Evolutionary conservation across 345 rosid genomes (phyloP), one percentile per base, ranked within the genome.

Genomic region (Linum usitatissimum): DNA sequence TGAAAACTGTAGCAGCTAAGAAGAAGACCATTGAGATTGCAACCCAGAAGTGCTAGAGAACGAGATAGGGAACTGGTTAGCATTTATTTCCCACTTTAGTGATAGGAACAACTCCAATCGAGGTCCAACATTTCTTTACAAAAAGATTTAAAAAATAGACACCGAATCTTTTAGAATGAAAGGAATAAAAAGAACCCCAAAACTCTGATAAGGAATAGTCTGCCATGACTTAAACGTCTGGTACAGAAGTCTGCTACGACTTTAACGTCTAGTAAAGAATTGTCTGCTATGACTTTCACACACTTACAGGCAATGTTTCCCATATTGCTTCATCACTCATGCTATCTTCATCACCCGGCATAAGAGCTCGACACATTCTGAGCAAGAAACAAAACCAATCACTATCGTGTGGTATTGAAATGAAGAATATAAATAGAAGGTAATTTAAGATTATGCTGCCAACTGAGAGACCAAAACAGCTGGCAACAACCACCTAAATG

Each of bases 21-120:
- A 89, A 90, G 85, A 92, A 92, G 75, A 92, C 85, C 98, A 92
- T 90, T 68, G 98, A 87, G 60, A 92, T 87, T 36, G 97, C 96
- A 70, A 91, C 82, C 98, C 98, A 92, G 64, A 92, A 87, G 76
- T 92, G 98, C 98, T 92, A 76, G 69, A 78, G 60, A 63, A 63
- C 40, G 14, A 65, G 60, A 63, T 13, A 17, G 53, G 53, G 39
- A 42, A 34, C 55, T 65, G 31, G 69, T 60, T 66, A 66, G 21
- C 6, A 59, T 56, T 61, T 15, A 63, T 30, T 34, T 39, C 6
- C 21, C 34, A 21, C 63, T 23, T 39, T 53, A 63, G 31, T 57
- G 36, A 55, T 14, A 70, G 53, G 66, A 53, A 31, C 21, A 28
- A 30, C 36, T 28, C 42, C 63, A 19, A 53, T 66, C 45, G 8